phyloP scores from a whole-genome alignment of 1,139 yeast genomes.

The Geotrichum carabidarum region DNA sequence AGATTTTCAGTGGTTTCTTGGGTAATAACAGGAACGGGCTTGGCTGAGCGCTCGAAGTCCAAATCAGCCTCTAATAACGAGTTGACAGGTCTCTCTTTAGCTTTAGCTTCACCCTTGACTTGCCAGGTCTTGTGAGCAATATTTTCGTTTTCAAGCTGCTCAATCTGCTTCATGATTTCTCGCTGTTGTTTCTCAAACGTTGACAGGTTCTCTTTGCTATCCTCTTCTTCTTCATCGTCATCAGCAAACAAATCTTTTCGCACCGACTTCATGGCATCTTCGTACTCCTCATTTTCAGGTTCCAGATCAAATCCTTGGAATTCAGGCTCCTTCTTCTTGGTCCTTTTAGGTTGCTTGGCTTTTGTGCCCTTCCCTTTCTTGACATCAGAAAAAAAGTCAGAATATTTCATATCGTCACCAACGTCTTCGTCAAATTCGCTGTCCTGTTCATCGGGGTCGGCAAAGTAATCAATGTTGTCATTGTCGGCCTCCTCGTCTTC shows the following conservation, averaged over 20 bases:
- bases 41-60: conserved; percentile 69
- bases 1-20: conserved; percentile 77
- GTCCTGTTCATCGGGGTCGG: conserved; percentile 40
- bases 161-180: conserved; percentile 70
- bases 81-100: conserved; percentile 76
- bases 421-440: conserved; percentile 29
- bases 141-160: conserved; percentile 74
- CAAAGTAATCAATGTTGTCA: conserved; percentile 58
- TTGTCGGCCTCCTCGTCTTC: conserved; percentile 60
- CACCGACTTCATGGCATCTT: conserved; percentile 50
- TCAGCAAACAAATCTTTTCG: conserved; percentile 55
- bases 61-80: conserved; percentile 61
- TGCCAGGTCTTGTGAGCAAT: conserved; percentile 93
- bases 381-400: conserved; percentile 41
- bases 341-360: conserved; percentile 9
- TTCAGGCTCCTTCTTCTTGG: conserved; percentile 37
- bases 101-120: conserved; percentile 84
- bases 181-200: conserved; percentile 81
- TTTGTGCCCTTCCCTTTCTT: conserved; percentile 24
- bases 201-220: conserved; percentile 47
- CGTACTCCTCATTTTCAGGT: conserved; percentile 49
- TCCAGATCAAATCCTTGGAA: conserved; percentile 57
- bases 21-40: conserved; percentile 90
- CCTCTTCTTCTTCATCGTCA: conserved; percentile 37
- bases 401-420: conserved; percentile 35